Base-by-base conservation (phyloP, 176 grass and related monocot genomes). In the Secale cereale region DNA sequence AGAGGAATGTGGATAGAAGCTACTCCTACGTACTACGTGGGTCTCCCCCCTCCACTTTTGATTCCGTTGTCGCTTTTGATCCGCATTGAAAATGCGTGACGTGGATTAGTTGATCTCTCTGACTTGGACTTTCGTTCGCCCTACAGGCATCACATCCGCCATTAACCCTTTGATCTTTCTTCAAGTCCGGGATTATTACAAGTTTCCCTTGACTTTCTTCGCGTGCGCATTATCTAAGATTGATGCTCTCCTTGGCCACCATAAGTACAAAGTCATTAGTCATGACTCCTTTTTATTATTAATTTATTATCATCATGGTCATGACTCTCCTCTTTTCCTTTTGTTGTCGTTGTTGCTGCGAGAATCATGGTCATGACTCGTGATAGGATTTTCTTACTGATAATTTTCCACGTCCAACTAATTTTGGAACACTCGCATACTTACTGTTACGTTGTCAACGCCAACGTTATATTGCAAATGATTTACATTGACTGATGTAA, bases 131-230 rank as follows among this genome's bases (percentile, higher is more conserved):
- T 65, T 3, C 48, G 48, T 52, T 50, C 22, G 27, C 26, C 33
- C 22, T 30, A 11, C 3, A 85, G 15, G 31, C 68, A 81, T 23
- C 3, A 6, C 17, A 56, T 45, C 65, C 41, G 66, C 63, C 61
- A 61, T 20, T 57, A 2, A 52, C 19, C 16, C 23, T 39, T 90
- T 76, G 74, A 81, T 80, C 80, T 87, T 84, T 87, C 85, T 83
- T 84, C 59, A 80, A 90, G 66, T 23, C 45, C 66, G 6, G 80
- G 63, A 35, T 43, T 15, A 64, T 7, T 16, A 48, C 1, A 71
- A 59, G 9, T 26, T 8, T 1, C 7, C 54, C 4, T 28, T 45
- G 23, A 0, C 29, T 28, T 33, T 2, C 6, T 76, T 66, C 17
- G 26, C 73, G 35, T 74, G 26, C 7, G 19, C 4, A 32, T 35